Conservation (phyloP, 345 rosid genomes). For the Eucalyptus camaldulensis region DNA sequence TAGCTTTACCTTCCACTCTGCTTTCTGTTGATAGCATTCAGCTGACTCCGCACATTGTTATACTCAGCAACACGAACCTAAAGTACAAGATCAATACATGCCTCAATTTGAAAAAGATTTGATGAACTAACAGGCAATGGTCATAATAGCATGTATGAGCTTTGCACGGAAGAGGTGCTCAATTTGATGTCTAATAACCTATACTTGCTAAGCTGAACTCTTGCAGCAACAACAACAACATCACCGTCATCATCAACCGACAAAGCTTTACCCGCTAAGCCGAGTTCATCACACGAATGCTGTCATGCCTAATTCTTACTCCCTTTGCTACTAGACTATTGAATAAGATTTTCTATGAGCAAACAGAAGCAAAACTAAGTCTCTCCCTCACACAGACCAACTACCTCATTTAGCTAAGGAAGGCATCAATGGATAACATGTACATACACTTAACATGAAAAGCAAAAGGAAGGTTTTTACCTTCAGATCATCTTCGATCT, state of each 20-base stretch:
- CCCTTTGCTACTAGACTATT: neutral
- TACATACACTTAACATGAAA: neutral
- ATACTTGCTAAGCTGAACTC: neutral
- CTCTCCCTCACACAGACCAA: neutral
- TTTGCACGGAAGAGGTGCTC: neutral
- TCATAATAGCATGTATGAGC: neutral
- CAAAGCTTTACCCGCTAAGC: neutral
- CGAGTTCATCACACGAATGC: neutral
- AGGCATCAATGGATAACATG: neutral
- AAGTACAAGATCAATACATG: neutral
- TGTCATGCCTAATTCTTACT: neutral
- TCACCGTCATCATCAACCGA: neutral
- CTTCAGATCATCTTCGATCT: conserved; percentile 99
- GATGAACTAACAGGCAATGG: neutral
- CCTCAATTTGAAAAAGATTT: neutral
- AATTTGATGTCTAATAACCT: neutral
- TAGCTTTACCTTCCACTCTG: conserved; percentile 83
- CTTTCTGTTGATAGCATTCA: conserved; percentile 88
- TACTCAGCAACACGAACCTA: conserved; percentile 97
- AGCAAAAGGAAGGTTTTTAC: conserved; percentile 12
- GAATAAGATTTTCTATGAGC: neutral
- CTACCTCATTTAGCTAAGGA: neutral
- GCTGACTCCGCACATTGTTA: conserved; percentile 89
- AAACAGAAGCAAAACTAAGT: neutral
- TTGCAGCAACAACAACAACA: neutral